Percentiles rank a stretch among this genome's conserved stretches.
phyloP scores from a whole-genome alignment of 805 yeast species.

The Lipomyces sp. region DNA sequence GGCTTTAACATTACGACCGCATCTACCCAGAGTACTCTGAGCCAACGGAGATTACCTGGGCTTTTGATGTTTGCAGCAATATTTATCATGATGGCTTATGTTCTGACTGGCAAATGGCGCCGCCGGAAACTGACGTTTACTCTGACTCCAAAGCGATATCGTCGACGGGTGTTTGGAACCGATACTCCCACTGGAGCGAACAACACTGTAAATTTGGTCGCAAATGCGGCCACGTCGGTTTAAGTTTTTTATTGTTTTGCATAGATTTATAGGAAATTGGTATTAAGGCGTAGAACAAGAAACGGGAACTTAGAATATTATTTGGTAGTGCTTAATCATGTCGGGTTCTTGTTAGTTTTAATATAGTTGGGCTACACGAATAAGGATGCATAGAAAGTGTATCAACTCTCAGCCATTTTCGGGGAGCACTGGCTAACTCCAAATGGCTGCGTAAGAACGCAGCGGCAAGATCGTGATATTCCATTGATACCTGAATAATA shows the following conservation, averaged over 20 bases:
- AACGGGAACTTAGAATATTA: not conserved
- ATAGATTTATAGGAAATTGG: not conserved
- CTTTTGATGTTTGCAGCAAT: constrained; percentile 29
- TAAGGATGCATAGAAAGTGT: no score
- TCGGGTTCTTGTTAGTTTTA: no score
- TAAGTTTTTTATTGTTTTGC: not conserved
- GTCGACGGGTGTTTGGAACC: constrained; percentile 27
- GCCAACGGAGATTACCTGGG: constrained; percentile 32
- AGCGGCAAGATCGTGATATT: no score
- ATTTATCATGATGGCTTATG: constrained; percentile 29
- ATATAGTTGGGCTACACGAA: no score
- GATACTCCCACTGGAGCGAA: not conserved
- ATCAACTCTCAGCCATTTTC: no score
- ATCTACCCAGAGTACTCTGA: constrained; percentile 27
- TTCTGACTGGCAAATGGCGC: constrained; percentile 28
- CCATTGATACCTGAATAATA: no score
- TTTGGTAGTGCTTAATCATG: not conserved
- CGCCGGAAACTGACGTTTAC: constrained; percentile 28
- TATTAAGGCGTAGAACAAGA: not conserved
- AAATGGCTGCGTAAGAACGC: no score
- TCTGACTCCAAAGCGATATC: constrained; percentile 30
- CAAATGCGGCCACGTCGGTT: not conserved
- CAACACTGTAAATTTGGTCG: constrained; percentile 1
- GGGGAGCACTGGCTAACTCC: no score
- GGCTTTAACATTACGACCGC: constrained; percentile 12